Base-by-base conservation (phyloP, 441 rosid genomes). In the Populus hybrid region DNA sequence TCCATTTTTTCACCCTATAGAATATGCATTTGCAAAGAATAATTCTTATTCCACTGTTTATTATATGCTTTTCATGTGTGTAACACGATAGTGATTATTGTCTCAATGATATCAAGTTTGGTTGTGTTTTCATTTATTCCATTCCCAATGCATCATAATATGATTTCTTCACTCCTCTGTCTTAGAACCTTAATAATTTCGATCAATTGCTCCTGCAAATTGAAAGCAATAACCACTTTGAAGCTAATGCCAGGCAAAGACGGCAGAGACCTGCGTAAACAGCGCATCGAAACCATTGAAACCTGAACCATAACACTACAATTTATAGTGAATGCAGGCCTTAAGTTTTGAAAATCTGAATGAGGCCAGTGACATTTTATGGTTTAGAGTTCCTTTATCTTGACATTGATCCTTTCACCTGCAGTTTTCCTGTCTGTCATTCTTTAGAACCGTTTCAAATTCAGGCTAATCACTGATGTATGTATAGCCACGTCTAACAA, bases 61-160 rank as follows among this genome's bases (percentile, higher is more conserved):
- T 63, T 69, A 69, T 78, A 72, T 78, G 82, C 66, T 50, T 73
- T 79, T 64, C 80, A 71, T 34, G 80, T 77, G 75, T 85, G 81
- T 75, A 32, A 20, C 75, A 80, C 64, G 50, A 67, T 74, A 78
- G 38, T 76, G 76, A 53, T 78, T 83, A 26, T 67, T 86, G 66
- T 28, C 71, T 35, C 71, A 26, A 73, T 80, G 76, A 32, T 76
- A 79, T 80, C 78, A 68, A 67, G 26, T 50, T 26, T 76, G 82
- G 75, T 74, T 70, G 75, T 71, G 53, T 30, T 26, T 26, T 36
- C 50, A 18, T 20, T 36, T 64, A 6, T 38, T 28, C 26, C 21
- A 38, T 38, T 12, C 34, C 61, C 16, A 26, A 5, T 46, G 35
- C 21, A 64, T 63, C 24, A 53, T 59, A 18, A 61, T 73, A 40